Base-by-base conservation (phyloP, 306 rosid species). In the Ziziphus jujuba region DNA sequence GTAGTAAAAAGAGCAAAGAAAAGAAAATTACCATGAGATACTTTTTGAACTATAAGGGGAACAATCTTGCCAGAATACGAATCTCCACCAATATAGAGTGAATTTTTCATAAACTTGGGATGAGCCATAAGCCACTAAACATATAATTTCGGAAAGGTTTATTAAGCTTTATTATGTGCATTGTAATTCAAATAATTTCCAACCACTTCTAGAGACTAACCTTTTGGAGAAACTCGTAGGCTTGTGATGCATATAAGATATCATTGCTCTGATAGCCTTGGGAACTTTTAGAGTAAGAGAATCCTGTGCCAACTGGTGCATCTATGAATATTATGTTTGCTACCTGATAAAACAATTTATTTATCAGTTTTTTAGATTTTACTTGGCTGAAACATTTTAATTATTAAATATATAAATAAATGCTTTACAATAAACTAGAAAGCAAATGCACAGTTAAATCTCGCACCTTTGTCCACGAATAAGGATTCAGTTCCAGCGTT, bases 381-480 rank as follows among this genome's bases (percentile, higher is more conserved):
- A n/a, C n/a, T n/a, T n/a, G n/a, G n/a, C n/a, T n/a, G n/a, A n/a
- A n/a, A n/a, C n/a, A n/a, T n/a, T n/a, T n/a, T n/a, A n/a, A n/a
- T 49, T 49, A 49, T 49, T 49, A 13, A 49, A 12, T 14, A 2
- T 6, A 3, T 49, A 15, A 8, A 15, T 15, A 49, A 12, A 1
- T 1, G 14, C 16, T 5, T n/a, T 49, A 49, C 7, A 49, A 20
- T 24, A 11, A 14, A 24, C 14, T 7, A 6, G 2, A 5, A 52
- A 21, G 9, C 13, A 36, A 11, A 14, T 54, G 34, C 0, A 24
- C 12, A 23, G 8, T n/a, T 13, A 16, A 23, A 51, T 12, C 19
- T 48, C 19, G 16, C 35, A 74, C 70, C 80, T 71, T 63, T 8
- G 79, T 79, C 80, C 84, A 75, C 11, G 84, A 67, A 70, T 79